A percentile compares a stretch with the other conserved stretches of the same genome.
Conservation (phyloP, 192 early-diverging fungal genomes). For the Pilobolus umbonatus region DNA sequence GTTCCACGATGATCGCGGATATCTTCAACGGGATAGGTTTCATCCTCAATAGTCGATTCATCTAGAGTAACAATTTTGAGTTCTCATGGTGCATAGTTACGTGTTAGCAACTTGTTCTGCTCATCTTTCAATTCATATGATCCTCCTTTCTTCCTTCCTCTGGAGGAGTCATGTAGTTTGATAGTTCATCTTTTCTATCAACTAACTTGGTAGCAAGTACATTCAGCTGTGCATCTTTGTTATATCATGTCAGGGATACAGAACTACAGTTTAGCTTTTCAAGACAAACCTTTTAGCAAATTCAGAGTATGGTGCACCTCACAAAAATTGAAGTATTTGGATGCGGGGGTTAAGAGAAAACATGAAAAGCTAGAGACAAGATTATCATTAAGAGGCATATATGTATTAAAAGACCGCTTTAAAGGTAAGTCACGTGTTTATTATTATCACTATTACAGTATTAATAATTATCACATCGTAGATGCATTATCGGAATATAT, state of each 20-base stretch:
- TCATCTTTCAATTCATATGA: too few species aligned
- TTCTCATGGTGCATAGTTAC: too few species aligned
- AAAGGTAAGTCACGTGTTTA: background rate
- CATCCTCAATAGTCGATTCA: too few species aligned
- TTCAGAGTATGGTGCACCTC: background rate
- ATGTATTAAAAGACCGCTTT: background rate
- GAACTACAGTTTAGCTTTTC: background rate
- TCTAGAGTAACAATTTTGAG: too few species aligned
- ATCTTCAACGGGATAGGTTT: too few species aligned
- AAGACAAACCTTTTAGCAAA: background rate
- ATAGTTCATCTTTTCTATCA: too few species aligned
- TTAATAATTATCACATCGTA: background rate
- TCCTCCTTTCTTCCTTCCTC: too few species aligned
- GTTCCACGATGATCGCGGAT: too few species aligned
- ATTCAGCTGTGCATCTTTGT: too few species aligned
- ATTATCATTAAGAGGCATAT: background rate
- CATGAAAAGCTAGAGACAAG: background rate
- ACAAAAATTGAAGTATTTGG: background rate
- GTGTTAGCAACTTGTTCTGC: too few species aligned
- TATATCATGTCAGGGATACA: background rate
- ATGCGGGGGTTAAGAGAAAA: background rate
- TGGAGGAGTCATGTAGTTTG: too few species aligned
- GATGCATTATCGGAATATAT: background rate
- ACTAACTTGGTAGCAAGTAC: too few species aligned
- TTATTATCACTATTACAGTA: conserved; percentile 1